Percentiles rank a stretch among this genome's conserved stretches.
phyloP scores from a whole-genome alignment of 2,329 filamentous ascomycete genomes.

The Neonectria punicea region DNA sequence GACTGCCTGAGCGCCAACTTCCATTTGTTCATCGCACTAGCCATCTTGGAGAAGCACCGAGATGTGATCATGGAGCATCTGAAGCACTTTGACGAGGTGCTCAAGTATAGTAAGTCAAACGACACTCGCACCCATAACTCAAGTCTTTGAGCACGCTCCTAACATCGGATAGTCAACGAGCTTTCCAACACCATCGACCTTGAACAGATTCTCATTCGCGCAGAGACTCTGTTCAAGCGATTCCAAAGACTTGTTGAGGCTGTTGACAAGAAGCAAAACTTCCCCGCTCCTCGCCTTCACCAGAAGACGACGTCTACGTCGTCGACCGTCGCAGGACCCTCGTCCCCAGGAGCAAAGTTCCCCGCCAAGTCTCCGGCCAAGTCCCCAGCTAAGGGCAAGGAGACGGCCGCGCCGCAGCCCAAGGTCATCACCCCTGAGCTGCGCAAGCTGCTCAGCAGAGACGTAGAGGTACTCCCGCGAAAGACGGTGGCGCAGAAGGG shows the following conservation, averaged over 20 bases:
- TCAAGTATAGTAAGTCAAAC: slow-evolving; percentile 85
- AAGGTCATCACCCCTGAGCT: slow-evolving; percentile 68
- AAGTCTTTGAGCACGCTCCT: slow-evolving; percentile 20
- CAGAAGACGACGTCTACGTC: slow-evolving; percentile 30
- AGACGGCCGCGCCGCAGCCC: slow-evolving; percentile 47
- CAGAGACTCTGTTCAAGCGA: slow-evolving; percentile 86
- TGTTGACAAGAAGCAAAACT: slow-evolving; percentile 90
- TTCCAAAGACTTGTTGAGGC: slow-evolving; percentile 91
- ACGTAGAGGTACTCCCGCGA: slow-evolving; percentile 57
- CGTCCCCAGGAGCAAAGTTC: slow-evolving; percentile 10
- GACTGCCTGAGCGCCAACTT: slow-evolving; percentile 90
- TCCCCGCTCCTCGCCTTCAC: slow-evolving; percentile 65
- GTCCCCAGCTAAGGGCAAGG: slow-evolving; percentile 49
- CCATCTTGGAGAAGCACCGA: slow-evolving; percentile 95
- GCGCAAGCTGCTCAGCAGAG: slow-evolving; percentile 61
- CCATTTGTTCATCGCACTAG: slow-evolving; percentile 92
- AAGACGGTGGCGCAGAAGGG: slow-evolving; percentile 49
- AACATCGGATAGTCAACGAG: slow-evolving; percentile 78
- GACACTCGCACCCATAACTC: too few species aligned
- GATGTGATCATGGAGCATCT: slow-evolving; percentile 96
- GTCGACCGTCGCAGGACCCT: slow-evolving; percentile 23
- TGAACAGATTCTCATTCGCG: slow-evolving; percentile 83
- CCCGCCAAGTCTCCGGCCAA: slow-evolving; percentile 24
- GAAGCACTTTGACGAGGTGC: slow-evolving; percentile 93
- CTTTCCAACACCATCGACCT: slow-evolving; percentile 93